These are phyloP conservation scores for Candida koratica DNA, from an alignment of 805 yeast species.

Conservation along the genomic window DNA sequence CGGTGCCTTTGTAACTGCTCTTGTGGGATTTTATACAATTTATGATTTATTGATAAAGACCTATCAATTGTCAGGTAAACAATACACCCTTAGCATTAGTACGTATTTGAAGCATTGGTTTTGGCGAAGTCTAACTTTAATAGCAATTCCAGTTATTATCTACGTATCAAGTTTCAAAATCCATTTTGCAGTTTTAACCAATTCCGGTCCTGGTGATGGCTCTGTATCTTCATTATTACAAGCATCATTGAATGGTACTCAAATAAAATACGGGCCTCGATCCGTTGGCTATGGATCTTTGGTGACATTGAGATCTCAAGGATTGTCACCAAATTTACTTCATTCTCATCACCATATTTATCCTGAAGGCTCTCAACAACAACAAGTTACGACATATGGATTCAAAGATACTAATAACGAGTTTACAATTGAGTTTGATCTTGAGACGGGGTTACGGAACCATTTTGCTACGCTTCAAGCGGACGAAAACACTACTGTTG, in stretches of 20 bases:
- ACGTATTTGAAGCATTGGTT: conserved; percentile 64
- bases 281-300: conserved; percentile 59
- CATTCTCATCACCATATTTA: conserved; percentile 85
- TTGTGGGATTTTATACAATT: conserved; percentile 57
- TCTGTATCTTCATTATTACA: conserved; percentile 88
- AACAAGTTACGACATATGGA: conserved; percentile 90
- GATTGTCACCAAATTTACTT: conserved; percentile 66
- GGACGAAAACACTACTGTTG: conserved; percentile 18
- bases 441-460: conserved; percentile 35
- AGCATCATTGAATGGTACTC: conserved; percentile 70
- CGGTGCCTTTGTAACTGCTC: conserved; percentile 62
- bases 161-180: conserved; percentile 72
- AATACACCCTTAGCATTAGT: conserved; percentile 12
- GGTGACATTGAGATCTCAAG: conserved; percentile 66
- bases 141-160: conserved; percentile 65
- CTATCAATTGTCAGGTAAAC: conserved; percentile 27
- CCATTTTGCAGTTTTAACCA: conserved; percentile 71
- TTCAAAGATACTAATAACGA: conserved; percentile 84
- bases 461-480: conserved; percentile 30
- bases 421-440: conserved; percentile 65
- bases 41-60: conserved; percentile 49
- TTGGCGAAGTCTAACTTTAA: conserved; percentile 59
- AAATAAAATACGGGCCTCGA: conserved; percentile 63
- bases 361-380: conserved; percentile 92
- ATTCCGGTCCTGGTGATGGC: conserved; percentile 91